These are phyloP conservation scores for Coemansia sp. DNA, from an alignment of 192 early-diverging fungal genomes.

Conservation along the genomic window DNA sequence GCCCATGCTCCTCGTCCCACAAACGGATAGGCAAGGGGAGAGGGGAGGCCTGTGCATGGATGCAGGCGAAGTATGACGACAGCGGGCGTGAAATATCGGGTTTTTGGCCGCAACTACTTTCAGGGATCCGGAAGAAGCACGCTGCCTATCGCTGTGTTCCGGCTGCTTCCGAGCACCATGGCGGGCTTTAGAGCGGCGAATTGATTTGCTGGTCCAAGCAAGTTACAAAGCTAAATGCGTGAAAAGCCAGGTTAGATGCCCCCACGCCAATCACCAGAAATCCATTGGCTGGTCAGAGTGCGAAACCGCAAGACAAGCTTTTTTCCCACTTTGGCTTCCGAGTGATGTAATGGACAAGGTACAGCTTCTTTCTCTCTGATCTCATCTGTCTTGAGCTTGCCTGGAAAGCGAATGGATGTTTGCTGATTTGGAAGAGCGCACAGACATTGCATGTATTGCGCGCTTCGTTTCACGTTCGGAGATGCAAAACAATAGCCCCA, in stretches of 20 bases:
- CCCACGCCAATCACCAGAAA: neutral
- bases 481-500: neutral
- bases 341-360: neutral
- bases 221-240: neutral
- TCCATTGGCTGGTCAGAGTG: conserved; percentile 9
- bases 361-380: neutral
- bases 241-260: no score
- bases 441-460: neutral
- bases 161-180: neutral
- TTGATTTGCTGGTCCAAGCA: neutral
- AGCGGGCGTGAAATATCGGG: no score
- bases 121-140: neutral
- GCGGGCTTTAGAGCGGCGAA: conserved; percentile 6
- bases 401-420: neutral
- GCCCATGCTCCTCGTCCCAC: no score
- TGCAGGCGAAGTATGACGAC: no score
- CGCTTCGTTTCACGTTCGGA: neutral
- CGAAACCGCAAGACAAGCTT: neutral
- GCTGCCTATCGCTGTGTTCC: neutral
- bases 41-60: no score
- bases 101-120: neutral
- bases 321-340: no score
- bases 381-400: neutral
- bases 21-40: no score
- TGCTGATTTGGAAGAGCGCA: neutral